Conservation (phyloP, 345 rosid genomes). For the Ricinus communis region DNA sequence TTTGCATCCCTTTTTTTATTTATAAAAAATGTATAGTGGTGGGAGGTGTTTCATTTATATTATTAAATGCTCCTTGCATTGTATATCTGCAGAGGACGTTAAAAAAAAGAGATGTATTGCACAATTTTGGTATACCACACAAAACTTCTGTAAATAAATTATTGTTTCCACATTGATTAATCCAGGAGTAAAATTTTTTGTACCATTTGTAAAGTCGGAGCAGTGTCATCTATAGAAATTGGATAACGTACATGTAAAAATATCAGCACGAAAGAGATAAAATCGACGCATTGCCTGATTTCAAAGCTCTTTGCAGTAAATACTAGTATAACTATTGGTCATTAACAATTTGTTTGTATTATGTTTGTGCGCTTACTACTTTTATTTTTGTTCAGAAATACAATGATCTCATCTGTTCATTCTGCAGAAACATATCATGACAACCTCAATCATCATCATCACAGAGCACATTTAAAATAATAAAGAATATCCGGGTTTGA, state of each 20-base stretch:
- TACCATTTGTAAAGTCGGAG: background rate
- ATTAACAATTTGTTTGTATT: too few species aligned
- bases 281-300: too few species aligned
- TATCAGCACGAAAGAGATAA: too few species aligned
- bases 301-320: too few species aligned
- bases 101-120: background rate
- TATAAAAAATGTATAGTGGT: conserved; percentile 27
- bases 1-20: background rate
- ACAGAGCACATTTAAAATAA: background rate
- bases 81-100: conserved; percentile 18
- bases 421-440: background rate
- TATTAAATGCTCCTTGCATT: conserved; percentile 24
- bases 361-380: too few species aligned
- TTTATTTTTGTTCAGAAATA: too few species aligned
- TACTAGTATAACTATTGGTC: too few species aligned
- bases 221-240: background rate
- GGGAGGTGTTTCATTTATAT: conserved; percentile 16
- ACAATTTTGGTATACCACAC: background rate
- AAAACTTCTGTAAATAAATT: conserved; percentile 25
- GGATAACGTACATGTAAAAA: too few species aligned
- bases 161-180: background rate
- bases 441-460: background rate
- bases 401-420: too few species aligned
- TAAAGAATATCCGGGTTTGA: background rate
- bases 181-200: background rate